phyloP scores from a whole-genome alignment of 2,329 filamentous ascomycete genomes.

The Hansfordia pulvinata region DNA sequence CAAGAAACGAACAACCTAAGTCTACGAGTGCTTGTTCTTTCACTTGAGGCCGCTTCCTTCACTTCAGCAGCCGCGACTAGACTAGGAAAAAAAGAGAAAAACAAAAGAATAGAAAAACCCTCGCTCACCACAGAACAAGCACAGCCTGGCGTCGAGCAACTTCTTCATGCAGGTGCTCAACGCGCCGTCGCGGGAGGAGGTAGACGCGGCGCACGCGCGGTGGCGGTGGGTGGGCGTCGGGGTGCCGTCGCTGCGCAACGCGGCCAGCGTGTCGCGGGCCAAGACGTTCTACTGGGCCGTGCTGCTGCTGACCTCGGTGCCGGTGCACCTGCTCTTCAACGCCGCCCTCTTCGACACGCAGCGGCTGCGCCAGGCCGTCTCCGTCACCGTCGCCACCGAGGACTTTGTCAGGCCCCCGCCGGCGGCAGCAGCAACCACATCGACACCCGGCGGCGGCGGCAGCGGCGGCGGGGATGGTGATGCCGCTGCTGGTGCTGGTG shows the following conservation, averaged over 20 bases:
- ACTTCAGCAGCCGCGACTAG: no score
- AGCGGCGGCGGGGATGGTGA: neutral
- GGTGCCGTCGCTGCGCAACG: conserved; percentile 22
- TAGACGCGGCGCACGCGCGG: conserved; percentile 27
- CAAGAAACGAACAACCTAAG: no score
- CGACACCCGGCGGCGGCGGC: neutral
- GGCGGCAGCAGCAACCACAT: conserved; percentile 4
- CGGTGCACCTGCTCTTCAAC: conserved; percentile 8
- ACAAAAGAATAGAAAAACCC: no score
- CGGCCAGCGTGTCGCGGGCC: conserved; percentile 8
- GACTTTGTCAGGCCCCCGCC: conserved; percentile 4
- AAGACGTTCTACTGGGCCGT: conserved; percentile 6
- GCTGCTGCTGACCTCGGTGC: conserved; percentile 5
- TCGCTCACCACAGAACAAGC: no score
- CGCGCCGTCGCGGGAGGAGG: conserved; percentile 28
- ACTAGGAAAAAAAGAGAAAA: no score
- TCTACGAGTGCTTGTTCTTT: no score
- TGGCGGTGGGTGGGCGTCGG: conserved; percentile 28
- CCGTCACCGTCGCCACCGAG: conserved; percentile 5
- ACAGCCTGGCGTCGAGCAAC: conserved; percentile 27
- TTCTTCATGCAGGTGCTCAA: conserved; percentile 34
- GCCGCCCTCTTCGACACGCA: conserved; percentile 4
- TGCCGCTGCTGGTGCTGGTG: neutral
- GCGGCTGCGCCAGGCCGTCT: conserved; percentile 2
- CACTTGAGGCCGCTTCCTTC: no score